Evolutionary conservation across 1,139 yeast genomes (phyloP), one percentile per base, ranked within the genome.

Genomic region (Candida glucosophila): DNA sequence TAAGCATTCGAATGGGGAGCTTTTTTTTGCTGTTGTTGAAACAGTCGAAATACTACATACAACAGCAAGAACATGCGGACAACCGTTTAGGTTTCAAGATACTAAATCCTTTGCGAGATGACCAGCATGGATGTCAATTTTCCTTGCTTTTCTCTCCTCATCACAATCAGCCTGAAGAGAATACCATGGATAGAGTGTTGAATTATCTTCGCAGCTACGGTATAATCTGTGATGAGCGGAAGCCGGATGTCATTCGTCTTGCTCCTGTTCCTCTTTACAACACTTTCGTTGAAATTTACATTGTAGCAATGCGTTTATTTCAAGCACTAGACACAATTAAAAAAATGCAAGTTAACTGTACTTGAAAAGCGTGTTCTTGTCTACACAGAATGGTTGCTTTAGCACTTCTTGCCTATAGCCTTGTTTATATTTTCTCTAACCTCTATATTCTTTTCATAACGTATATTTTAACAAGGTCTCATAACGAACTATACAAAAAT

Each of bases 231-330:
- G 97, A 88, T 47, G 95, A 86, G 44, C 67, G 97, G 46, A 67
- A 83, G 46, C 97, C 96, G 1, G 77, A 77, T 46, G 96, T 86
- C 6, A 75, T 88, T 22, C 61, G 97, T 31, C 48, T 86, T 16
- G 90, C 95, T 0, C 95, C 97, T 4, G 63, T 71, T 5, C 90
- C 95, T 0, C 61, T 85, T 29, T 88, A 88, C 55, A 88, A 83
- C 43, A 73, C 82, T 2, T 81, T 81, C 37, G 54, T 46, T 24
- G 93, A 88, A 35, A 76, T 81, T 12, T 56, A 44, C 24, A 31
- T 41, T 5, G 74, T 73, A 4, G 73, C 62, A 4, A 37, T 51
- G 14, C 42, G 59, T n/a, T 42, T 85, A 4, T 54, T 73, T 14
- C 54, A 52, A 28, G 62, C 58, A 3, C 39, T 60, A 29, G 50